Percentiles rank a stretch among this genome's conserved stretches.
Conservation (phyloP, 208 protist genomes). For the Tetramitus jugosus region DNA sequence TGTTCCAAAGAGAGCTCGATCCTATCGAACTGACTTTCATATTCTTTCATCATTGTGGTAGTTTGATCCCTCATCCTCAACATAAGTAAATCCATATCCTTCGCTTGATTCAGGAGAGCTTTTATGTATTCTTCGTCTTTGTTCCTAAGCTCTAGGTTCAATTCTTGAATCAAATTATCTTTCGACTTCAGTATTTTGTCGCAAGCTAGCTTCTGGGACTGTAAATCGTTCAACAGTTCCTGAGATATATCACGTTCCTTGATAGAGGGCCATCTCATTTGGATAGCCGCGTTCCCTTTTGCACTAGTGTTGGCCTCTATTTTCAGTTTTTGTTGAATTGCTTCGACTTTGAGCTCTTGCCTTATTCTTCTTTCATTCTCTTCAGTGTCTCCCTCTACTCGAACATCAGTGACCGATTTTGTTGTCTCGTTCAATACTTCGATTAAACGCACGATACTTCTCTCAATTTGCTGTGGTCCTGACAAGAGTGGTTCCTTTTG, state of each 20-base stretch:
- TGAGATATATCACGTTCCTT: conserved; percentile 63
- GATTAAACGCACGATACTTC: background rate
- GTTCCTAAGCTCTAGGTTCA: conserved; percentile 62
- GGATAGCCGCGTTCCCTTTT: conserved; percentile 53
- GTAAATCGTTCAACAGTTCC: conserved; percentile 57
- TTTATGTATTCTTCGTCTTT: conserved; percentile 82
- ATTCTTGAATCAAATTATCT: conserved; percentile 64
- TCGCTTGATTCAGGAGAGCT: conserved; percentile 58
- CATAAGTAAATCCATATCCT: conserved; percentile 67
- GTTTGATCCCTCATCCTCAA: conserved; percentile 64
- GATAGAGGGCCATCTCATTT: conserved; percentile 71
- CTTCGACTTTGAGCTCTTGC: conserved; percentile 43
- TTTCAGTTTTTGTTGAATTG: conserved; percentile 39
- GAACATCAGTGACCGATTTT: conserved; percentile 47
- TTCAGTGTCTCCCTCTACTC: conserved; percentile 47
- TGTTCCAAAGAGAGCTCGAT: conserved; percentile 72
- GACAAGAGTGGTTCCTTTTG: no score
- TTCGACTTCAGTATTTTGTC: conserved; percentile 62
- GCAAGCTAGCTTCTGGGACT: conserved; percentile 62
- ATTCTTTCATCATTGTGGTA: conserved; percentile 58
- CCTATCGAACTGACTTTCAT: conserved; percentile 62
- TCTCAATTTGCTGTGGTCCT: conserved; percentile 12
- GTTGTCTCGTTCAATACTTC: background rate
- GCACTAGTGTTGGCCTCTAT: conserved; percentile 55
- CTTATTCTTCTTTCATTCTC: conserved; percentile 62